Base-by-base conservation (phyloP, 164 flowering plant species). In the Berberis vulgaris region DNA sequence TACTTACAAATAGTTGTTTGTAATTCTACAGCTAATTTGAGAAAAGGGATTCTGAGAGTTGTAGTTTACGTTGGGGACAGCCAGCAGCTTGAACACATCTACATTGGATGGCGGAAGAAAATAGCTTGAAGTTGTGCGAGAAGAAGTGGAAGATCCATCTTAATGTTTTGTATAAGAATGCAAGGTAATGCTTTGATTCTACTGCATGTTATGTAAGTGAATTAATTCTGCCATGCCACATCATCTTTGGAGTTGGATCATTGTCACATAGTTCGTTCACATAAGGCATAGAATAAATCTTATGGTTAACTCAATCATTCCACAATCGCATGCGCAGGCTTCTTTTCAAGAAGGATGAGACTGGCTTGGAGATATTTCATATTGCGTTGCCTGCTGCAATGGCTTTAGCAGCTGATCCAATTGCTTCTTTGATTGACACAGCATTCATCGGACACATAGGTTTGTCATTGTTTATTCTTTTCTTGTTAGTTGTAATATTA, bases 401-500 rank as follows among this genome's bases (percentile, higher is more conserved):
- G 62, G 97, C 97, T 69, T 64, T 86, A 69, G 75, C 84, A 41
- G 97, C 97, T 58, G 97, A 90, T 41, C 97, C 92, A 4, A 81
- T 90, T 67, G 95, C 97, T 60, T 90, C 97, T 71, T 78, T 90
- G 9, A 72, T 90, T 57, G 95, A 90, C 70, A 90, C 91, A 3
- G 91, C 97, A 41, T 91, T 91, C 71, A 84, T 91, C 43, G 97
- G 96, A 59, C 89, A 79, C 49, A 81, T 90, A 71, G 91, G 96
- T 86, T 68, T 10, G 45, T 64, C 41, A 43, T 59, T 60, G 5
- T 49, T 12, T 45, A 6, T 55, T 6, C 5, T 3, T 39, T 54
- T 54, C 3, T n/a, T 13, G 40, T 7, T n/a, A n/a, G 5, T 54
- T 3, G 4, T 4, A 13, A 54, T 26, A 26, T 26, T 26, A 54